Conservation (phyloP, 2,329 filamentous ascomycete genomes). For the Epichloe festucae region DNA sequence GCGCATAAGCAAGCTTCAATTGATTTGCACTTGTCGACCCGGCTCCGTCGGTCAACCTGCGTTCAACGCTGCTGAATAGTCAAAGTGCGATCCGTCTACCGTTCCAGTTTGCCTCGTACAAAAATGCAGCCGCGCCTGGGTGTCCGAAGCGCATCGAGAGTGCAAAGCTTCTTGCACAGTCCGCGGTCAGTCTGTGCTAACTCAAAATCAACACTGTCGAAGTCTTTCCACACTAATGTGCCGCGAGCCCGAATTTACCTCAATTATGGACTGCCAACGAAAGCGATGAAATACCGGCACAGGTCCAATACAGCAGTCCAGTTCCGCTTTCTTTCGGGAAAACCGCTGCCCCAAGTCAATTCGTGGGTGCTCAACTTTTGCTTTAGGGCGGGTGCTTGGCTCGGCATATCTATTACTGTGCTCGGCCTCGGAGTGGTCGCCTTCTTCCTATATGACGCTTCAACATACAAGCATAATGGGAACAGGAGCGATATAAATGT, state of each 20-base stretch:
- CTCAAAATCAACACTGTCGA: background rate
- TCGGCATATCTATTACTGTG: slow-evolving; percentile 62
- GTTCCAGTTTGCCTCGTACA: background rate
- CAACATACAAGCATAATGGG: slow-evolving; percentile 67
- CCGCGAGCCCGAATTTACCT: background rate
- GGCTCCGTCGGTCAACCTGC: background rate
- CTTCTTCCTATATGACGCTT: slow-evolving; percentile 91
- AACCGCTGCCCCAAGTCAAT: slow-evolving; percentile 34
- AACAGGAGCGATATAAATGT: slow-evolving; percentile 63
- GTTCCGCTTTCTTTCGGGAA: slow-evolving; percentile 31
- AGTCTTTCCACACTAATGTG: background rate
- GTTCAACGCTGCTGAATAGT: background rate
- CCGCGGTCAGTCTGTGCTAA: background rate
- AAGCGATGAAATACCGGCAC: background rate
- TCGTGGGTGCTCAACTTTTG: slow-evolving; percentile 43
- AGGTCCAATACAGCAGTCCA: background rate
- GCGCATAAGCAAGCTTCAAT: too few relatives aligned
- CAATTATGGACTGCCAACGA: background rate
- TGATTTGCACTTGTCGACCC: background rate
- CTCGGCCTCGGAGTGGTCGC: slow-evolving; percentile 56
- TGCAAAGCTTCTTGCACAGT: background rate
- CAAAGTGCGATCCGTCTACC: background rate
- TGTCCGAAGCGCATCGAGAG: background rate
- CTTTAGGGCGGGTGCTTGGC: slow-evolving; percentile 49
- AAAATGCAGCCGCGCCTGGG: background rate